Conservation (phyloP, 306 rosid genomes). For the Fragaria vesca region DNA sequence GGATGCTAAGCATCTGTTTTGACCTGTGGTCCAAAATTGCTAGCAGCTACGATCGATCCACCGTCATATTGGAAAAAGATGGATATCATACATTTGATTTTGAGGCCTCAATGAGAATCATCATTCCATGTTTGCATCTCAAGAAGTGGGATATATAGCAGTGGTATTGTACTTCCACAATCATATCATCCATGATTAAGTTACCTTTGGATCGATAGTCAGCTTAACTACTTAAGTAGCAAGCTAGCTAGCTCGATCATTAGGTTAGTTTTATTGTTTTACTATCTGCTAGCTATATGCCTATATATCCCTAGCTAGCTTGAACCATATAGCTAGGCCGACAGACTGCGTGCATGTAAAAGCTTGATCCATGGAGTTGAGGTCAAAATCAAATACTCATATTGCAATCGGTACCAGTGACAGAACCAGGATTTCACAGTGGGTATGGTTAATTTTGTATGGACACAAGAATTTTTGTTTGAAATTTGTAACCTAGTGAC, state of each 20-base stretch:
- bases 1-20: not conserved
- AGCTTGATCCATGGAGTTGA: not conserved
- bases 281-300: not conserved
- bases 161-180: not conserved
- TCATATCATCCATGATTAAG: not conserved
- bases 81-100: not conserved
- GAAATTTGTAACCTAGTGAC: no score
- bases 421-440: no score
- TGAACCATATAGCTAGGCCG: not conserved
- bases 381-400: no score
- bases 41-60: not conserved
- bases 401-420: no score
- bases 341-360: not conserved
- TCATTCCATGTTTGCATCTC: constrained; percentile 19
- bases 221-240: no score
- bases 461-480: no score
- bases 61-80: not conserved
- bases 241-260: not conserved
- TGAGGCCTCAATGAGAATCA: constrained; percentile 20
- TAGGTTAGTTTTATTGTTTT: not conserved
- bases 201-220: not conserved
- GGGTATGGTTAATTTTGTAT: no score
- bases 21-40: constrained; percentile 20
- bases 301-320: not conserved
- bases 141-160: constrained; percentile 26